Conservation (phyloP, 306 rosid genomes). For the Casuarina glauca region DNA sequence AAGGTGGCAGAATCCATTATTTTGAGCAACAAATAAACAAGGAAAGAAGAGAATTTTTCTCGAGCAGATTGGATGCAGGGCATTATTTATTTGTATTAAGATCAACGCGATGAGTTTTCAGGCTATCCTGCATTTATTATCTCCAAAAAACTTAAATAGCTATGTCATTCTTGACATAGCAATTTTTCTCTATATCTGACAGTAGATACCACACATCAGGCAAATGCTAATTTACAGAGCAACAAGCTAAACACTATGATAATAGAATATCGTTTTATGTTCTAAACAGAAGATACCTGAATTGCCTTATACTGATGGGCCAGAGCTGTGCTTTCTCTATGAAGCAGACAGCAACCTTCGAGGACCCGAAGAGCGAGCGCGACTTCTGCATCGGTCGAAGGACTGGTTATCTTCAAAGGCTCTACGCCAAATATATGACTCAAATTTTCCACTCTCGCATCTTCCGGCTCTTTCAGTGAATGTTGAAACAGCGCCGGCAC, state of each 20-base stretch:
- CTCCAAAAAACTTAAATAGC: not conserved
- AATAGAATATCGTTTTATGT: not conserved
- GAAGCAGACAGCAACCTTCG: conserved; percentile 80
- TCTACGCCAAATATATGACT: conserved; percentile 72
- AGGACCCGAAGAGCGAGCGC: conserved; percentile 64
- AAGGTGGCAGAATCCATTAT: not conserved
- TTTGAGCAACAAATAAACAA: not conserved
- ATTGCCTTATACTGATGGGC: conserved; percentile 66
- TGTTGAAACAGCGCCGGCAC: conserved; percentile 84
- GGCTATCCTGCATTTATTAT: not conserved
- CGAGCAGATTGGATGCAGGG: not conserved
- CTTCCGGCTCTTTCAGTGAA: conserved; percentile 67
- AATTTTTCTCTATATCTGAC: not conserved
- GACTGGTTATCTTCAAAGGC: conserved; percentile 68
- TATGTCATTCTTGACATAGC: not conserved
- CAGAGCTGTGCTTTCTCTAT: conserved; percentile 50
- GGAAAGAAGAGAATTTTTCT: not conserved
- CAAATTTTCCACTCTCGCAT: conserved; percentile 51
- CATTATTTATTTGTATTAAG: not conserved
- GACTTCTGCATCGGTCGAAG: conserved; percentile 66
- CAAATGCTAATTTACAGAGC: not conserved
- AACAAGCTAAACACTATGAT: not conserved
- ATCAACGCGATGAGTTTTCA: not conserved
- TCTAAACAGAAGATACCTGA: conserved; percentile 33
- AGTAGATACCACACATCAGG: not conserved